Evolutionary conservation across 208 protist genomes (phyloP), one percentile per base, ranked within the genome.

Genomic region (Trypanosoma rangeli): DNA sequence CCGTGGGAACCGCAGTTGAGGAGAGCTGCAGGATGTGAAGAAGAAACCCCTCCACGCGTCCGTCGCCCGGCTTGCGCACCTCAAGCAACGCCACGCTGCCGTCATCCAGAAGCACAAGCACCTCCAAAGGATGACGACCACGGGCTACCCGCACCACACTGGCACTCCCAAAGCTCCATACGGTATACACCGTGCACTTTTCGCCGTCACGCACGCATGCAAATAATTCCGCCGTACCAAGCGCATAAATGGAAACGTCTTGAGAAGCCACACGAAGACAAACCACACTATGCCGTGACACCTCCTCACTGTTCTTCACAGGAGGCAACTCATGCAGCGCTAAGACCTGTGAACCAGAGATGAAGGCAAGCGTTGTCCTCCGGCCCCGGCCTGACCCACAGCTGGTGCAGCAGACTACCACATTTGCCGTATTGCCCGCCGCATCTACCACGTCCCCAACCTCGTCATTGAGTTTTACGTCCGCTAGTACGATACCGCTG

Each of bases 71-170:
- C 48, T 54, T 65, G 80, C 13, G 20, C 79, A 70, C 29, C 10
- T 22, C 78, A 52, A 79, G 82, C 63, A 93, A 2, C 18, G 77
- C 83, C 10, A 87, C 70, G 16, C 71, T 80, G 52, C 76, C 72
- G 68, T 80, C 78, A 10, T 80, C 71, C 35, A 90, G 66, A 22
- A 93, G 50, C 53, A 85, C 82, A 12, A 86, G 78, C 74, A 85
- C 76, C 76, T 93, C 87, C 0, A 61, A 53, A 12, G 59, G 57
- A 13, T 72, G 59, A 16, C 84, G 74, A 0, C 87, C 87, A 16
- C 68, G 67, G 1, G 74, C 73, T 53, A 93, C 50, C 57, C 84
- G 79, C 31, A 48, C 56, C 22, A 90, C 67, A 10, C 29, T 35
- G 16, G 68, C 65, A 12, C 74, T 71, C 5, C 75, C 67, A 71